A percentile compares a stretch with the other conserved stretches of the same genome.
Evolutionary conservation across 805 yeast genomes (phyloP).

Genomic region (Hanseniaspora osmophila): DNA sequence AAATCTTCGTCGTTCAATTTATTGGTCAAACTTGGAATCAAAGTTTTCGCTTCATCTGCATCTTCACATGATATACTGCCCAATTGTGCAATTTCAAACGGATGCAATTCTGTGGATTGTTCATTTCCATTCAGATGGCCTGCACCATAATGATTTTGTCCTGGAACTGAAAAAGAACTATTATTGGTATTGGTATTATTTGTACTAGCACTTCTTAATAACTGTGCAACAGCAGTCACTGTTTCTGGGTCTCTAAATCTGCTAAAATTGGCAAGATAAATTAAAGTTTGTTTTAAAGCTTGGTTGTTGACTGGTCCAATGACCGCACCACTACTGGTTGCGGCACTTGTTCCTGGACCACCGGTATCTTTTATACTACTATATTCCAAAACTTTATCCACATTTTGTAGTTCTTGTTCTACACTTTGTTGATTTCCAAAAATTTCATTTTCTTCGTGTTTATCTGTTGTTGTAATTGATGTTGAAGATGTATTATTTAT

Average conservation of each 20-base stretch:
- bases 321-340: slow-evolving; percentile 24
- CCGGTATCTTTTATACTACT: slow-evolving; percentile 2
- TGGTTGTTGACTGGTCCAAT: slow-evolving; percentile 47
- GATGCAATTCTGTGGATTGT: slow-evolving; percentile 55
- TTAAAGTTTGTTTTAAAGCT: slow-evolving; percentile 82
- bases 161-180: too few relatives aligned
- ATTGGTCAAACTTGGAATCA: slow-evolving; percentile 72
- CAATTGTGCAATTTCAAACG: slow-evolving; percentile 83
- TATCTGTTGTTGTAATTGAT: too few relatives aligned
- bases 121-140: slow-evolving; percentile 1
- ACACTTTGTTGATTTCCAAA: slow-evolving; percentile 35
- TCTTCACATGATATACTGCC: slow-evolving; percentile 90
- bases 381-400: slow-evolving; percentile 21
- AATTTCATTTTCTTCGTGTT: slow-evolving; percentile 19
- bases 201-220: slow-evolving; percentile 42
- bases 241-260: slow-evolving; percentile 87
- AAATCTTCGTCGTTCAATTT: slow-evolving; percentile 79
- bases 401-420: slow-evolving; percentile 26
- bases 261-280: slow-evolving; percentile 71
- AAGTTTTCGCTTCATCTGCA: slow-evolving; percentile 89
- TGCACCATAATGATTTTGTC: too few relatives aligned
- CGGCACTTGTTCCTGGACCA: neutral
- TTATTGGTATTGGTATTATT: slow-evolving; percentile 31
- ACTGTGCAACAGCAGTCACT: slow-evolving; percentile 81
- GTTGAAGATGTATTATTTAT: too few relatives aligned